These are phyloP conservation scores for Chrysanthemum makinoi DNA, from an alignment of 129 eudicot genomes.

Conservation along the genomic window DNA sequence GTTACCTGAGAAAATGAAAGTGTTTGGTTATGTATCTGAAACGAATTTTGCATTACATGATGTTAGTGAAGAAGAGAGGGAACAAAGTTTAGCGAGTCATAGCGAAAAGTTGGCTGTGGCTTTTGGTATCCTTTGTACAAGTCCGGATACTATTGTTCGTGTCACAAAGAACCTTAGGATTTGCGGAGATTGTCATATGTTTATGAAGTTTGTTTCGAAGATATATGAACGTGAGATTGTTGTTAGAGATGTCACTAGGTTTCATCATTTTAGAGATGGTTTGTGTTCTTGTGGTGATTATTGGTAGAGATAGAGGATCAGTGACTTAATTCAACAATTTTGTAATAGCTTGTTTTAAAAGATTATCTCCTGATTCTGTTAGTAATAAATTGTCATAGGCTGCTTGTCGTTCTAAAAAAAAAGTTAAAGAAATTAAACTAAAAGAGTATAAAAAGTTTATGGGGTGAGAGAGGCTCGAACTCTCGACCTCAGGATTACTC, in stretches of 20 bases:
- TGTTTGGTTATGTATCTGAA: constrained; percentile 57
- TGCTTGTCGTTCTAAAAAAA: too few relatives aligned
- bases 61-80: constrained; percentile 65
- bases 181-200: constrained; percentile 72
- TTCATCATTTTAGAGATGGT: constrained; percentile 51
- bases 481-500: constrained; percentile 80
- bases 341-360: too few relatives aligned
- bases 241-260: constrained; percentile 61
- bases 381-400: too few relatives aligned
- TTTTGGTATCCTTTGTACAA: too few relatives aligned
- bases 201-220: constrained; percentile 52
- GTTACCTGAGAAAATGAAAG: constrained; percentile 52
- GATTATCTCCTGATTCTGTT: too few relatives aligned
- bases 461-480: constrained; percentile 73
- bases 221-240: constrained; percentile 50
- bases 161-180: constrained; percentile 68
- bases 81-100: constrained; percentile 41
- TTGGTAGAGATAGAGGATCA: constrained; percentile 34
- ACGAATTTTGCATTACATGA: constrained; percentile 56
- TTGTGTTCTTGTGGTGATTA: constrained; percentile 28
- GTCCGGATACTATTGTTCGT: constrained; percentile 29
- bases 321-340: too few relatives aligned
- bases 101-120: constrained; percentile 66
- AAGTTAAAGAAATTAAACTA: too few relatives aligned
- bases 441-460: too few relatives aligned